phyloP scores from a whole-genome alignment of 148 eudicot species.

The Rheum nobile region DNA sequence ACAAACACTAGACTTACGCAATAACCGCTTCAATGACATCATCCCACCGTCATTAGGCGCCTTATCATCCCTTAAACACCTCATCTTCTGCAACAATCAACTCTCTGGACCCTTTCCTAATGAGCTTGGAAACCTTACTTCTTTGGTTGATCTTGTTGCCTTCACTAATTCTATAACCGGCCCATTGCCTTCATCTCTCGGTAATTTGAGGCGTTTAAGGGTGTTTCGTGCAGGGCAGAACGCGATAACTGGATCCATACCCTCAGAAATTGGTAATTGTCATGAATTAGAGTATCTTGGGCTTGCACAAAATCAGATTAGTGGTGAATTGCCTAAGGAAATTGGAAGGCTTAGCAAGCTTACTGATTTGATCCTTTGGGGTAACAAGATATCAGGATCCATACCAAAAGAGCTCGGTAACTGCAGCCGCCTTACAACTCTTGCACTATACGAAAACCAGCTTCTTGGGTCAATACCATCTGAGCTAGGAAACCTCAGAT shows the following conservation, averaged over 20 bases:
- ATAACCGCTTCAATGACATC: conserved; percentile 48
- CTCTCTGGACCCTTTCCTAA: conserved; percentile 65
- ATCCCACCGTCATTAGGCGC: conserved; percentile 64
- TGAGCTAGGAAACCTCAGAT: conserved; percentile 53
- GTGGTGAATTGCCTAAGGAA: conserved; percentile 67
- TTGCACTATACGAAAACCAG: conserved; percentile 77
- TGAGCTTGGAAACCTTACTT: conserved; percentile 69
- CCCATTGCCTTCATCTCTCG: conserved; percentile 61
- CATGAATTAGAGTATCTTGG: conserved; percentile 54
- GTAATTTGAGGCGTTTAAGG: conserved; percentile 45
- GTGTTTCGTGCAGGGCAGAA: conserved; percentile 82
- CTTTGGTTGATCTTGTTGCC: conserved; percentile 50
- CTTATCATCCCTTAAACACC: conserved; percentile 35
- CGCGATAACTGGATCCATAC: conserved; percentile 59
- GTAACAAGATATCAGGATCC: conserved; percentile 53
- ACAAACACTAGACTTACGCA: conserved; percentile 40
- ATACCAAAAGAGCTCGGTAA: conserved; percentile 77
- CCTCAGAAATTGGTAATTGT: conserved; percentile 67
- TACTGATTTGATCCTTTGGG: conserved; percentile 68
- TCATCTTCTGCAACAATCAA: conserved; percentile 77
- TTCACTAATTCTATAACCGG: conserved; percentile 63
- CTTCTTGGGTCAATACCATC: conserved; percentile 69
- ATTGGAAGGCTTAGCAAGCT: conserved; percentile 52
- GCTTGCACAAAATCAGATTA: conserved; percentile 67
- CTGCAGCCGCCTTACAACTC: conserved; percentile 59